A percentile compares a stretch with the other conserved stretches of the same genome.
These are phyloP conservation scores for Geotrichum fermentans DNA, from an alignment of 1,139 yeast genomes.

Conservation along the genomic window DNA sequence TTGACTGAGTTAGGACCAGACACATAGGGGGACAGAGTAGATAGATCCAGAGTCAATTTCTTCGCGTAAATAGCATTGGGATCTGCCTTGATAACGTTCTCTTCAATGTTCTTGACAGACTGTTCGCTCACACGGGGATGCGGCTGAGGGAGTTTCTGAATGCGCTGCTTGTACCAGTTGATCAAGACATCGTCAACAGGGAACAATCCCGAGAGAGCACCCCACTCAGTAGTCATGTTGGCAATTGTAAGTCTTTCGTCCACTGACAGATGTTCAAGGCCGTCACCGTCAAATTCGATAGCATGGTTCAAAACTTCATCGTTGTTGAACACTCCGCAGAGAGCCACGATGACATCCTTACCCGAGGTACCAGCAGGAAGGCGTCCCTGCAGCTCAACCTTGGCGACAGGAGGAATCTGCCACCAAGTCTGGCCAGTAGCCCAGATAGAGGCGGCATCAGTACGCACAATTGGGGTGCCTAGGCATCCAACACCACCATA, in stretches of 20 bases:
- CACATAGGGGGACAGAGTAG: slow-evolving; percentile 82
- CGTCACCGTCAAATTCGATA: slow-evolving; percentile 91
- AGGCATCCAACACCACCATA: slow-evolving; percentile 95
- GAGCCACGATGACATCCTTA: slow-evolving; percentile 91
- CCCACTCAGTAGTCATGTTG: slow-evolving; percentile 99
- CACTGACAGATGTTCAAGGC: slow-evolving; percentile 64
- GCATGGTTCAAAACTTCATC: slow-evolving; percentile 98
- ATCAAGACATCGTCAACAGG: slow-evolving; percentile 81
- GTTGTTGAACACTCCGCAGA: slow-evolving; percentile 90
- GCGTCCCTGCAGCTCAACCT: slow-evolving; percentile 77
- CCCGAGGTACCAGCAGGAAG: slow-evolving; percentile 89
- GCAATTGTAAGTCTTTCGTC: slow-evolving; percentile 95
- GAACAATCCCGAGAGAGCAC: slow-evolving; percentile 93
- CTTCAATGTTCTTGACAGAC: slow-evolving; percentile 51
- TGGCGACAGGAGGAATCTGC: slow-evolving; percentile 99
- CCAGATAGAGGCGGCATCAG: slow-evolving; percentile 99
- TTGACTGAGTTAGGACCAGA: slow-evolving; percentile 98
- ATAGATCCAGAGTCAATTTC: slow-evolving; percentile 72
- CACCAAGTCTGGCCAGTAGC: slow-evolving; percentile 99
- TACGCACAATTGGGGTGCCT: slow-evolving; percentile 96
- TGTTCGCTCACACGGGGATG: slow-evolving; percentile 77
- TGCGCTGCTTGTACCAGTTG: slow-evolving; percentile 69
- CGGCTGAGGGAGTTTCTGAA: slow-evolving; percentile 62
- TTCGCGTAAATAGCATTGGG: slow-evolving; percentile 80
- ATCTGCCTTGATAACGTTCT: slow-evolving; percentile 50